These are phyloP conservation scores for Heterobasidion annosum DNA, from an alignment of 1,284 basidiomycete genomes.

Conservation along the genomic window DNA sequence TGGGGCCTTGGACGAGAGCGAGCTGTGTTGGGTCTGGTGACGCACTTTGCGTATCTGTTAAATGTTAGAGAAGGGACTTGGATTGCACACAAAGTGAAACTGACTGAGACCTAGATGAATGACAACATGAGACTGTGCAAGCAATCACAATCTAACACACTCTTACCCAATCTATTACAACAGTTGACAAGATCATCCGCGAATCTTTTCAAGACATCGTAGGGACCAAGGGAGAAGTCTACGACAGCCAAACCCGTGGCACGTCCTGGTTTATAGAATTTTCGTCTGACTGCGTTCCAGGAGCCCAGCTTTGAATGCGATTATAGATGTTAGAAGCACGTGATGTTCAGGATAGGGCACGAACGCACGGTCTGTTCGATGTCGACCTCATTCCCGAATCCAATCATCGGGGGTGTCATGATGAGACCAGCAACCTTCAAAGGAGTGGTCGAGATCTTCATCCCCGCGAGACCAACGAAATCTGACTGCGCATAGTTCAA, in stretches of 20 bases:
- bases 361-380: constrained; percentile 6
- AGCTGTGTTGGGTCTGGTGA: too few species aligned
- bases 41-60: too few species aligned
- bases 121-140: too few species aligned
- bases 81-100: too few species aligned
- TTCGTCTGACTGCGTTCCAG: constrained; percentile 25
- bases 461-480: constrained; percentile 22
- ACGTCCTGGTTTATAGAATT: constrained; percentile 3
- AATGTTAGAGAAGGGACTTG: too few species aligned
- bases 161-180: too few species aligned
- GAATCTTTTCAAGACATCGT: too few species aligned
- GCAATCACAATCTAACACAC: too few species aligned
- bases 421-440: constrained; percentile 18
- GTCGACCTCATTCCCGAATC: constrained; percentile 2
- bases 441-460: constrained; percentile 16
- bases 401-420: constrained; percentile 20
- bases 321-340: neutral
- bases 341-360: neutral
- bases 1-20: too few species aligned
- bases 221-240: constrained; percentile 7
- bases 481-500: constrained; percentile 24
- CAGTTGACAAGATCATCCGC: too few species aligned
- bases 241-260: constrained; percentile 17
- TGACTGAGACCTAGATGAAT: too few species aligned
- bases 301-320: constrained; percentile 12